phyloP scores from a whole-genome alignment of 495 filamentous ascomycete genomes.

The Penicillium daleae region DNA sequence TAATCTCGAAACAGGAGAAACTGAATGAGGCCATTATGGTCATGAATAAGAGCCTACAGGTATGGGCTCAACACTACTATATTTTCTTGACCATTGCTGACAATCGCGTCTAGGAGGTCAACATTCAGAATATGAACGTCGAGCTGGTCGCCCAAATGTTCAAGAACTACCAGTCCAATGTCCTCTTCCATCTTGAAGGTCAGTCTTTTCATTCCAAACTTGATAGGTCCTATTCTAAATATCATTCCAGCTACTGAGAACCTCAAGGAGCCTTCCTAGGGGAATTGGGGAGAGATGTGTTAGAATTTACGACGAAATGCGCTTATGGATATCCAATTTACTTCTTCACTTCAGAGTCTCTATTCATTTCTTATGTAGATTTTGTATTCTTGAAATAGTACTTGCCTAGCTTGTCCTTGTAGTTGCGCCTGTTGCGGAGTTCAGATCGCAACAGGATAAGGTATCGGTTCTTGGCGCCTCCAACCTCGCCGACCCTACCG shows the following conservation, averaged over 20 bases:
- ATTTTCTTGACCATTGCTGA: conserved; percentile 4
- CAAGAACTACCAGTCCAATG: conserved; percentile 98
- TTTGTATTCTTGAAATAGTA: background rate
- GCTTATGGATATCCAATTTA: background rate
- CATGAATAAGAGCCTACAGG: conserved; percentile 90
- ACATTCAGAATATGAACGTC: conserved; percentile 97
- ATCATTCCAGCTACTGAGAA: conserved; percentile 72
- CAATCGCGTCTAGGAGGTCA: conserved; percentile 73
- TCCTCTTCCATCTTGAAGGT: conserved; percentile 97
- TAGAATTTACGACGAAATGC: conserved; percentile 21
- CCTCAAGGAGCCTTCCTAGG: conserved; percentile 69
- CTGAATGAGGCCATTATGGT: conserved; percentile 92
- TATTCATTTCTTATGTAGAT: background rate
- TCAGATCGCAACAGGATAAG: conserved; percentile 5
- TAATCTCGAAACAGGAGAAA: conserved; percentile 71
- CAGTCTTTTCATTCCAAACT: conserved; percentile 19
- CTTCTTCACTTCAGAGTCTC: background rate
- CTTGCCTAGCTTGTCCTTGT: background rate
- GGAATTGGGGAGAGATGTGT: background rate
- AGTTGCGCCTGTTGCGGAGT: background rate
- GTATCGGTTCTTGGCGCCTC: conserved; percentile 11
- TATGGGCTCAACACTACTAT: conserved; percentile 33
- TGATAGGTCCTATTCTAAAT: conserved; percentile 4
- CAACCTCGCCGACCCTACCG: conserved; percentile 7
- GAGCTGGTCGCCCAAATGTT: conserved; percentile 99